Evolutionary conservation across 495 filamentous ascomycete species (phyloP).

Genomic region (Opeltia flavorubescens): DNA sequence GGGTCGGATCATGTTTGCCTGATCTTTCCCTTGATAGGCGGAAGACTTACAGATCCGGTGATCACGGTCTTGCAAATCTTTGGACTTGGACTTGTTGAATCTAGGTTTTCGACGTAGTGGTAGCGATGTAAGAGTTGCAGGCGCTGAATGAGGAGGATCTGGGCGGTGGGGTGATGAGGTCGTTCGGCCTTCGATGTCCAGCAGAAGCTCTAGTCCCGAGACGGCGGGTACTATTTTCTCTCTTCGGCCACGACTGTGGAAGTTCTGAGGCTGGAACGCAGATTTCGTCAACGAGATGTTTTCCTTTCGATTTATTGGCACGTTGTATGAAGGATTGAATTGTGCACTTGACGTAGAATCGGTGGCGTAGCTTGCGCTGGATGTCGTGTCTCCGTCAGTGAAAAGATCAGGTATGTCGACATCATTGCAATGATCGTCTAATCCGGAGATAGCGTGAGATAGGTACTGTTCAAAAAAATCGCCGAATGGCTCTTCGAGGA

Average conservation of each 20-base stretch:
- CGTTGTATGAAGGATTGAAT: neutral
- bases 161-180: neutral
- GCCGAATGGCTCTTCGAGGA: slow-evolving; percentile 36
- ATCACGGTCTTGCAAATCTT: neutral
- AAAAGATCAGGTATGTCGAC: slow-evolving; percentile 32
- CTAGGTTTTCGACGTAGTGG: slow-evolving; percentile 12
- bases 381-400: slow-evolving; percentile 25
- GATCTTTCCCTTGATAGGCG: neutral
- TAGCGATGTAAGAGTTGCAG: neutral
- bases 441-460: slow-evolving; percentile 17
- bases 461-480: slow-evolving; percentile 40
- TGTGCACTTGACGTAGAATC: slow-evolving; percentile 1
- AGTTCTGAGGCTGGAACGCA: slow-evolving; percentile 3
- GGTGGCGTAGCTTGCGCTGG: slow-evolving; percentile 9
- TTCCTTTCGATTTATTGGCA: neutral
- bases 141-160: neutral
- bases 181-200: slow-evolving; percentile 12
- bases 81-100: slow-evolving; percentile 3
- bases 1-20: slow-evolving; percentile 10
- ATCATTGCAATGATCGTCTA: slow-evolving; percentile 25
- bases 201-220: slow-evolving; percentile 8
- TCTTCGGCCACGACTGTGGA: neutral
- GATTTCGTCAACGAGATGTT: neutral
- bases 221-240: slow-evolving; percentile 4
- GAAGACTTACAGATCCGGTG: slow-evolving; percentile 4